Evolutionary conservation across 371 early-diverging fungal species (phyloP).

Genomic region (Nosema muscidifuracis): DNA sequence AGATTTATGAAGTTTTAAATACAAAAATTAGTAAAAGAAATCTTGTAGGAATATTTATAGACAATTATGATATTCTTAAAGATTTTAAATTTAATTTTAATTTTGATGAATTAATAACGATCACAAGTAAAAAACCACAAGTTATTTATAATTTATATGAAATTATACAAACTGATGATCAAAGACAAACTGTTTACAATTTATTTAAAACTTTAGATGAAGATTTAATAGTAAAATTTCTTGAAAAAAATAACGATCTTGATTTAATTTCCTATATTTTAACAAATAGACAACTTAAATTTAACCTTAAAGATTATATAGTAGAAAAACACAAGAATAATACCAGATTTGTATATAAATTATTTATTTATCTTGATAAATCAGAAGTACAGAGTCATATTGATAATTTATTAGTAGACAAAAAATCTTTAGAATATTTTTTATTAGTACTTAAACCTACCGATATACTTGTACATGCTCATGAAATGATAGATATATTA

Average conservation of each 20-base stretch:
- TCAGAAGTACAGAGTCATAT: constrained; percentile 8
- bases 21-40: constrained; percentile 6
- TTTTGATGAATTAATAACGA: constrained; percentile 14
- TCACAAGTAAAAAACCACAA: constrained; percentile 2
- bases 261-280: constrained; percentile 6
- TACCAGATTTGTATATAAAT: constrained; percentile 11
- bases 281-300: constrained; percentile 14
- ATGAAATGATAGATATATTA: constrained; percentile 6
- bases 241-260: constrained; percentile 1
- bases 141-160: background rate
- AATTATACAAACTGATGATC: background rate
- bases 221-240: constrained; percentile 3
- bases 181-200: background rate
- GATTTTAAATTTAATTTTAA: constrained; percentile 16
- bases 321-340: constrained; percentile 7
- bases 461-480: constrained; percentile 28
- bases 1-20: constrained; percentile 10
- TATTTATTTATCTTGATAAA: constrained; percentile 30
- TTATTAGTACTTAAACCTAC: constrained; percentile 19
- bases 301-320: constrained; percentile 13
- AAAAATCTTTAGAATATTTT: constrained; percentile 24
- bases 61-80: constrained; percentile 13
- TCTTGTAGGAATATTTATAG: background rate
- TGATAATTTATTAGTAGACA: constrained; percentile 16
- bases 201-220: constrained; percentile 16